A percentile compares a stretch with the other conserved stretches of the same genome.
These are phyloP conservation scores for Mycena latifolia DNA, from an alignment of 768 basidiomycete genomes.

Conservation along the genomic window DNA sequence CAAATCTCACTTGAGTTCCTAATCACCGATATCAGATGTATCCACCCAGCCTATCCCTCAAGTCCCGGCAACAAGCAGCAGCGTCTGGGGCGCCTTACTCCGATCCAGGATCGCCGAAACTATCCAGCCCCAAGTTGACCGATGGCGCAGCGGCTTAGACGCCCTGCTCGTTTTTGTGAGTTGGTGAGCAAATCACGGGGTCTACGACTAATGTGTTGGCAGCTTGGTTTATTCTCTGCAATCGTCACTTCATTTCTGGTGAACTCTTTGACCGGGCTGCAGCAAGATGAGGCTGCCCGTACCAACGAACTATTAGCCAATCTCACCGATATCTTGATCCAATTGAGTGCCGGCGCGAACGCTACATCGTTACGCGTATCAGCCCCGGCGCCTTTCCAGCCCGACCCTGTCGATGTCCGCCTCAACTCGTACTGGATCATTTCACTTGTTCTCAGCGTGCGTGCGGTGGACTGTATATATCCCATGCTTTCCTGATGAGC, in stretches of 20 bases:
- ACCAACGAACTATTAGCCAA: slow-evolving; percentile 48
- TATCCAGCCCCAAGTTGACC: slow-evolving; percentile 6
- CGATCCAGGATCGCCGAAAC: not conserved
- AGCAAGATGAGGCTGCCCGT: slow-evolving; percentile 7
- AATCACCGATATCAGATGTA: too few relatives aligned
- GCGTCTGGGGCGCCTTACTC: slow-evolving; percentile 5
- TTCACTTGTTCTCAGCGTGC: slow-evolving; percentile 3
- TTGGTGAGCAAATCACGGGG: not conserved
- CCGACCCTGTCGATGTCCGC: slow-evolving; percentile 25
- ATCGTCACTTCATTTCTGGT: slow-evolving; percentile 8
- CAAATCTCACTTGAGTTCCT: too few relatives aligned
- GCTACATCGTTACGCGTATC: not conserved
- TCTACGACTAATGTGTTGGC: not conserved
- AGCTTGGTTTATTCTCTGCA: slow-evolving; percentile 6
- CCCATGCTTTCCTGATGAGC: not conserved
- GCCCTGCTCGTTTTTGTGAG: slow-evolving; percentile 8
- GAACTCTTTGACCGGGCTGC: not conserved
- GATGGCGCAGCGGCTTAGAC: slow-evolving; percentile 1
- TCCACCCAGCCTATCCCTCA: slow-evolving; percentile 6
- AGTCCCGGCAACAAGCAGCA: not conserved
- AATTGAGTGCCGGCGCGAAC: not conserved
- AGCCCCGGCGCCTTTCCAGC: slow-evolving; percentile 8
- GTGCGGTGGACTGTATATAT: not conserved
- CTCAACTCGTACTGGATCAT: slow-evolving; percentile 28
- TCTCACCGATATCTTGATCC: slow-evolving; percentile 39